Conservation (phyloP, 2,329 filamentous ascomycete species). For the Ophiostoma triangulosporum region DNA sequence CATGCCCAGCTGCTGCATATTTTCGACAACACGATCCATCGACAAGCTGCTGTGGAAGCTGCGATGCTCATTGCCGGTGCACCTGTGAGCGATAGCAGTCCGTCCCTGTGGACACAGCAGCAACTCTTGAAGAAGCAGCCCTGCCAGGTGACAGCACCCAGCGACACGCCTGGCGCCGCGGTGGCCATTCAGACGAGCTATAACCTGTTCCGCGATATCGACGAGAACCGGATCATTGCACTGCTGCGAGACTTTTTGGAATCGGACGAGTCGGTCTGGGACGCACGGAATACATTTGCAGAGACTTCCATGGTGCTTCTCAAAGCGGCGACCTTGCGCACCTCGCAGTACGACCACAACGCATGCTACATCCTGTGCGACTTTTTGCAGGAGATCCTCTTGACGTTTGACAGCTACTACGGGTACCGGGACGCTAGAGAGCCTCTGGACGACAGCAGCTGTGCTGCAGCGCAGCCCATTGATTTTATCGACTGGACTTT, state of each 20-base stretch:
- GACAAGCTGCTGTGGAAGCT: constrained; percentile 44
- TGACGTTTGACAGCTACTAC: constrained; percentile 41
- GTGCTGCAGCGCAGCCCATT: constrained; percentile 8
- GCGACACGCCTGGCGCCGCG: constrained; percentile 32
- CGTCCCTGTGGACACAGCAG: constrained; percentile 1
- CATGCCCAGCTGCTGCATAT: constrained; percentile 71
- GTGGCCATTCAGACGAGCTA: constrained; percentile 31
- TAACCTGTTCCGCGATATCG: constrained; percentile 67
- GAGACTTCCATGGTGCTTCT: constrained; percentile 60
- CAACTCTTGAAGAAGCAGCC: constrained; percentile 5
- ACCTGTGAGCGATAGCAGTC: background rate
- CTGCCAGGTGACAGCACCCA: constrained; percentile 4
- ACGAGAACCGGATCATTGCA: constrained; percentile 76
- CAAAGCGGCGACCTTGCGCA: constrained; percentile 60
- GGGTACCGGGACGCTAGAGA: constrained; percentile 18
- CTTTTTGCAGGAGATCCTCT: constrained; percentile 69
- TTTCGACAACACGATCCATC: constrained; percentile 72
- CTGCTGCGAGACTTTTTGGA: constrained; percentile 67
- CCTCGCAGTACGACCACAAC: constrained; percentile 67
- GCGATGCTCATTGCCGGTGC: constrained; percentile 18
- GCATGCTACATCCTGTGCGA: constrained; percentile 86
- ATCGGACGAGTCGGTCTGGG: constrained; percentile 29
- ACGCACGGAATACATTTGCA: constrained; percentile 56
- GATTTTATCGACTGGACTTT: constrained; percentile 64
- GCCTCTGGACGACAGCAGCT: constrained; percentile 4